These are phyloP conservation scores for Penicillium tannophilum DNA, from an alignment of 495 filamentous ascomycete species.

Conservation along the genomic window DNA sequence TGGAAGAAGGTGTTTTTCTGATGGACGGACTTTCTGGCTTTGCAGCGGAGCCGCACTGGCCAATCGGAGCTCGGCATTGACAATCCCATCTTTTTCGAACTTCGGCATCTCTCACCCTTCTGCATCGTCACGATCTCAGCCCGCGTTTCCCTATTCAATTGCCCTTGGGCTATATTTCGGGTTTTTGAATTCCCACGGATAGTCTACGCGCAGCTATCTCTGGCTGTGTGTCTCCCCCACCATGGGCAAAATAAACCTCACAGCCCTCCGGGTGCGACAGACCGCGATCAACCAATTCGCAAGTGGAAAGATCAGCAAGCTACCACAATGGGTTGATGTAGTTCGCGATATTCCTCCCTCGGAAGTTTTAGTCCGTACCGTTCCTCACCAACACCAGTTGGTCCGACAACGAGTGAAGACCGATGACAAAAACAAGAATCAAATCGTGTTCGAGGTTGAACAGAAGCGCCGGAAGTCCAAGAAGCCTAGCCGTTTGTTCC, in stretches of 20 bases:
- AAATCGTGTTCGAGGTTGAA: slow-evolving; percentile 42
- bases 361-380: slow-evolving; percentile 70
- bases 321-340: slow-evolving; percentile 78
- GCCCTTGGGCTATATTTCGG: not conserved
- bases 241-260: slow-evolving; percentile 75
- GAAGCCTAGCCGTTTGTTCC: slow-evolving; percentile 75
- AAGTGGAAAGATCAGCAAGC: slow-evolving; percentile 43
- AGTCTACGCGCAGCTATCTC: not conserved
- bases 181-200: not conserved
- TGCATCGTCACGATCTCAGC: slow-evolving; percentile 7
- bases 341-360: slow-evolving; percentile 76
- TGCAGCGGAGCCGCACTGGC: slow-evolving; percentile 42
- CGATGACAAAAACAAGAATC: slow-evolving; percentile 30
- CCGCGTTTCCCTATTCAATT: not conserved
- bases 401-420: slow-evolving; percentile 50
- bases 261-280: slow-evolving; percentile 71
- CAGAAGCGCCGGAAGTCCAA: slow-evolving; percentile 49
- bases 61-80: slow-evolving; percentile 46
- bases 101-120: slow-evolving; percentile 5
- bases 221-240: slow-evolving; percentile 9
- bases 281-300: slow-evolving; percentile 61
- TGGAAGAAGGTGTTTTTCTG: slow-evolving; percentile 30
- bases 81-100: slow-evolving; percentile 42
- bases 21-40: slow-evolving; percentile 37
- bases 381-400: slow-evolving; percentile 66